phyloP scores from a whole-genome alignment of 495 filamentous ascomycete genomes.

The Neurospora sp. region DNA sequence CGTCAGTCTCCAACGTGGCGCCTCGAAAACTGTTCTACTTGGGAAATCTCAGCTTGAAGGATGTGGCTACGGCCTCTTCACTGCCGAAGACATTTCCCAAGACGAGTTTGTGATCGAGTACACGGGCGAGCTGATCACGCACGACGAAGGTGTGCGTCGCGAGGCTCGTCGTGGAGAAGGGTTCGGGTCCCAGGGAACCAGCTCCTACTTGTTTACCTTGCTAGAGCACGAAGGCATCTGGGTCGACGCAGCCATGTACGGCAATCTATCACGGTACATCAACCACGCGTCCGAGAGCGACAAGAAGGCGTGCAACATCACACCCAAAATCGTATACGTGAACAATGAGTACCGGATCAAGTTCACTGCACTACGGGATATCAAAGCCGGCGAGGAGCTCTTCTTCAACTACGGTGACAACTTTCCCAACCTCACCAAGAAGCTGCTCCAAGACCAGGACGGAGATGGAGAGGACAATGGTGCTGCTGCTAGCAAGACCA shows the following conservation, averaged over 20 bases:
- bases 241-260: slow-evolving; percentile 42
- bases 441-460: slow-evolving; percentile 32
- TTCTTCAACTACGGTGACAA: slow-evolving; percentile 60
- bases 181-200: slow-evolving; percentile 49
- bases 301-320: slow-evolving; percentile 41
- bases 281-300: slow-evolving; percentile 47
- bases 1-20: slow-evolving; percentile 48
- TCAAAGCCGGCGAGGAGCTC: slow-evolving; percentile 55
- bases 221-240: slow-evolving; percentile 43
- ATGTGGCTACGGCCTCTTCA: slow-evolving; percentile 56
- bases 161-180: slow-evolving; percentile 47
- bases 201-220: slow-evolving; percentile 57
- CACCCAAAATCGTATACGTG: slow-evolving; percentile 49
- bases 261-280: slow-evolving; percentile 53
- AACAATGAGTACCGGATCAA: slow-evolving; percentile 59
- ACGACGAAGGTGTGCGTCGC: slow-evolving; percentile 48
- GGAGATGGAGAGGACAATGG: background rate
- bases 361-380: slow-evolving; percentile 48
- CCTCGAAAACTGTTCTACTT: slow-evolving; percentile 47
- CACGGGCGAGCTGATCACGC: slow-evolving; percentile 57
- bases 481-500: background rate
- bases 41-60: slow-evolving; percentile 48
- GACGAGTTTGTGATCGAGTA: slow-evolving; percentile 62
- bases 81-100: slow-evolving; percentile 47
- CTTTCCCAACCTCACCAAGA: slow-evolving; percentile 40